A percentile compares a stretch with the other conserved stretches of the same genome.
Conservation (phyloP, 2,329 filamentous ascomycete genomes). For the Phyllosticta citribraziliensis region DNA sequence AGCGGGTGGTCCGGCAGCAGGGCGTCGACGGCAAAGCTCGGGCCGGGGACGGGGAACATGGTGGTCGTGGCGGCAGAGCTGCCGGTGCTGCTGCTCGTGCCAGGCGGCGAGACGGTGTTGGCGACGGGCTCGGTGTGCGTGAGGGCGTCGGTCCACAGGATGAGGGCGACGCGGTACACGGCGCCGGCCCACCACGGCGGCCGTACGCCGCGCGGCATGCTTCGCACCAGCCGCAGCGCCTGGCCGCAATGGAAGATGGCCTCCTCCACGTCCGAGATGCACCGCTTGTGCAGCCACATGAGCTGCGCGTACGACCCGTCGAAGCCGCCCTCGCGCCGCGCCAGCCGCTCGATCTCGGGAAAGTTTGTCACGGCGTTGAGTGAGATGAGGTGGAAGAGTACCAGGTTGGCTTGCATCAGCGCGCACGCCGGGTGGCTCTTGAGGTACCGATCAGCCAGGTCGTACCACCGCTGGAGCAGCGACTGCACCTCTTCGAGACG, state of each 20-base stretch:
- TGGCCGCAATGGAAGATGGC: slow-evolving; percentile 60
- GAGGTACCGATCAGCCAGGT: slow-evolving; percentile 48
- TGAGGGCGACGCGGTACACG: slow-evolving; percentile 55
- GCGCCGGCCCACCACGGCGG: slow-evolving; percentile 64
- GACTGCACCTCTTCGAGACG: slow-evolving; percentile 56
- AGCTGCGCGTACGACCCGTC: slow-evolving; percentile 48
- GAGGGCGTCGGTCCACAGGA: slow-evolving; percentile 54
- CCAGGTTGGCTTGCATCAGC: slow-evolving; percentile 54
- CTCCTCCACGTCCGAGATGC: slow-evolving; percentile 54
- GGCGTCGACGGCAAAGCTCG: slow-evolving; percentile 42
- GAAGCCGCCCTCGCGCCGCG: slow-evolving; percentile 48
- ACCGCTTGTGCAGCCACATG: slow-evolving; percentile 48
- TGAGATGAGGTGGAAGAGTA: slow-evolving; percentile 61
- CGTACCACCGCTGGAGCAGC: slow-evolving; percentile 57
- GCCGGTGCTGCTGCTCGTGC: slow-evolving; percentile 29
- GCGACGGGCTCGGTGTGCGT: slow-evolving; percentile 35
- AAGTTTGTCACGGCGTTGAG: slow-evolving; percentile 61
- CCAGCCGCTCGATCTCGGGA: slow-evolving; percentile 56
- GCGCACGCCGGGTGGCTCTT: slow-evolving; percentile 48
- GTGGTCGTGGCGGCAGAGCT: slow-evolving; percentile 34
- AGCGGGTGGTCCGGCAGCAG: slow-evolving; percentile 42
- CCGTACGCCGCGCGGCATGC: slow-evolving; percentile 50
- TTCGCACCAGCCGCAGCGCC: slow-evolving; percentile 50
- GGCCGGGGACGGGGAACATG: slow-evolving; percentile 28
- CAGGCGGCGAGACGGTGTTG: slow-evolving; percentile 22